Percentiles rank a stretch among this genome's conserved stretches.
Evolutionary conservation across 352 stramenopile species (phyloP).

Genomic region (Pythium angustatum): DNA sequence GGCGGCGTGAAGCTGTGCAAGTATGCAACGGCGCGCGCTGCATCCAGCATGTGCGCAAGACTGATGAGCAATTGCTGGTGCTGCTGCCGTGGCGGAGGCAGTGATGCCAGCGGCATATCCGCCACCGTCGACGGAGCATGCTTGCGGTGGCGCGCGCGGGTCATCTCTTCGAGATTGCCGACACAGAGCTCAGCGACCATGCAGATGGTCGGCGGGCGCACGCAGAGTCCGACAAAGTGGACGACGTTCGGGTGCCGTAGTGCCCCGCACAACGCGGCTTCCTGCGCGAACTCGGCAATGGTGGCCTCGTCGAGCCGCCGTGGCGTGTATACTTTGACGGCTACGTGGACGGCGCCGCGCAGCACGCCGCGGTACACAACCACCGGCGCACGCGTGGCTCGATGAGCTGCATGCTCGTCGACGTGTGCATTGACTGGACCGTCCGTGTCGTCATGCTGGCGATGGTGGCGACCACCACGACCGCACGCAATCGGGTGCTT

Average conservation of each 20-base stretch:
- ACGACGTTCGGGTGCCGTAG: constrained; percentile 79
- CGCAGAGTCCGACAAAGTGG: constrained; percentile 78
- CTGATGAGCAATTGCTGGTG: constrained; percentile 51
- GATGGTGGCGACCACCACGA: neutral
- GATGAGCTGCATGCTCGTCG: neutral
- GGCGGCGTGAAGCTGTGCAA: constrained; percentile 30
- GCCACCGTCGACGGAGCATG: constrained; percentile 9
- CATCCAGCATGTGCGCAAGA: constrained; percentile 29
- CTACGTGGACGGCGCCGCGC: constrained; percentile 44
- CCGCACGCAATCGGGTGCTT: constrained; percentile 19
- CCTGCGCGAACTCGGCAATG: constrained; percentile 73
- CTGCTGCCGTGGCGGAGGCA: constrained; percentile 28
- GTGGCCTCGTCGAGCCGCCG: constrained; percentile 59
- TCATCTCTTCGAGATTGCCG: constrained; percentile 59
- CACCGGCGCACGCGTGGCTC: neutral
- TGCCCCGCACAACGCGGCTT: constrained; percentile 65
- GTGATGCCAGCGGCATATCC: no score
- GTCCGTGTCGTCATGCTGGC: neutral
- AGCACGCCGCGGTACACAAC: constrained; percentile 58
- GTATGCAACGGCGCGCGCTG: constrained; percentile 64
- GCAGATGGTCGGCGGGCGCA: constrained; percentile 69
- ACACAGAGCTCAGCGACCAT: constrained; percentile 41
- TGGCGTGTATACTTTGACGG: constrained; percentile 74
- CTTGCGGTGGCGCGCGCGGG: constrained; percentile 5
- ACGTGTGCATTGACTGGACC: neutral